Percentiles rank a stretch among this genome's conserved stretches.
Evolutionary conservation across 2,329 filamentous ascomycete species (phyloP).

Genomic region (Trichophyton rubrum): DNA sequence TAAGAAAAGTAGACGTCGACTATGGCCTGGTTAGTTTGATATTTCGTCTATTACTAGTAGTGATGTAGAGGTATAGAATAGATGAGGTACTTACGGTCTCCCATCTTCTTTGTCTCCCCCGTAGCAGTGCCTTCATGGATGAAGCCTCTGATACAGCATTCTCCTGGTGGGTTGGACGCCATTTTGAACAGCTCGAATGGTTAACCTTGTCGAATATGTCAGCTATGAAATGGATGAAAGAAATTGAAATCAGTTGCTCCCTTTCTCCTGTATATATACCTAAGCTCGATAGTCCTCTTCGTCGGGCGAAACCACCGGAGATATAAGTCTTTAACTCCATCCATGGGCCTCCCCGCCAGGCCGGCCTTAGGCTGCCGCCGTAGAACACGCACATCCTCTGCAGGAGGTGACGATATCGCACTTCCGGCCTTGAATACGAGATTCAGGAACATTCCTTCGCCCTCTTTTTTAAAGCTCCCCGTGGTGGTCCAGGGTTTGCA

Average conservation of each 20-base stretch:
- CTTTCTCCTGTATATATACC: no score
- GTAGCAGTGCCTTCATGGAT: conserved; percentile 40
- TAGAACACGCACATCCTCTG: no score
- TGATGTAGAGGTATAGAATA: not conserved
- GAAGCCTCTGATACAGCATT: conserved; percentile 39
- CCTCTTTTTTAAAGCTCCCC: not conserved
- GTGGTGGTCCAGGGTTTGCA: not conserved
- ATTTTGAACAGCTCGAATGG: conserved; percentile 22
- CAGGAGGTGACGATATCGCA: no score
- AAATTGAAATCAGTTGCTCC: no score
- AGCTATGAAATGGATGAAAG: no score
- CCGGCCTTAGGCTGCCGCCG: no score
- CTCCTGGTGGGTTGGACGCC: conserved; percentile 40
- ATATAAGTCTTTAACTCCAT: no score
- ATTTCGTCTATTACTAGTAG: no score
- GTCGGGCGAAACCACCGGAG: no score
- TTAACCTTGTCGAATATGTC: not conserved
- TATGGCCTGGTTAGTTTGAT: conserved; percentile 17
- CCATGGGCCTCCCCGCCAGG: no score
- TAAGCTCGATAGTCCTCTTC: not conserved
- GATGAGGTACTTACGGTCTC: conserved; percentile 28
- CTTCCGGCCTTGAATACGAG: no score
- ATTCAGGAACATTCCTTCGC: no score
- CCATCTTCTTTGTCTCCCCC: conserved; percentile 38
- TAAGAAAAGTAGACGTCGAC: conserved; percentile 45